A percentile compares a stretch with the other conserved stretches of the same genome.
These are phyloP conservation scores for Lachnellula willkommii DNA, from an alignment of 2,329 filamentous ascomycete species.

Conservation along the genomic window DNA sequence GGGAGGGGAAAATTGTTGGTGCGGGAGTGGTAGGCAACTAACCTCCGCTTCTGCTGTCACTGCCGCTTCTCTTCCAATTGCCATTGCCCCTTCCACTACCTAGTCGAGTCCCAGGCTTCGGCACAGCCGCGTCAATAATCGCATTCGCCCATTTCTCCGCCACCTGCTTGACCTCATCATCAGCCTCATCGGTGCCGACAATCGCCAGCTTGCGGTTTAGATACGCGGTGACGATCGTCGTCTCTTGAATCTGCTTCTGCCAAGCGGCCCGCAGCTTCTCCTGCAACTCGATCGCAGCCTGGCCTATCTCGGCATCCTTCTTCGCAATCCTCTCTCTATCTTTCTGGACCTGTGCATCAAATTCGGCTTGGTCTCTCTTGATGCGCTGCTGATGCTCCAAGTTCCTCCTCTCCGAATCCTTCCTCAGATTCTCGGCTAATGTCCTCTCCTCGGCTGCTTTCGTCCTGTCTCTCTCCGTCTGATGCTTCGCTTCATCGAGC, in stretches of 20 bases:
- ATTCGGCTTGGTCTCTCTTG: not conserved
- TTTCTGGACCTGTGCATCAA: not conserved
- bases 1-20: too few relatives aligned
- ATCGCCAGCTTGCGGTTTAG: slow-evolving; percentile 1
- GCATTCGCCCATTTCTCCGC: not conserved
- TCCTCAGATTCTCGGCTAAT: not conserved
- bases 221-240: slow-evolving; percentile 5
- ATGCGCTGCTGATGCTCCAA: not conserved
- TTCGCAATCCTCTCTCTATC: not conserved
- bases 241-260: slow-evolving; percentile 12
- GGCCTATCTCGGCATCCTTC: not conserved
- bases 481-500: too few relatives aligned
- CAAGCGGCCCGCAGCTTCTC: slow-evolving; percentile 7
- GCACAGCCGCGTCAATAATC: not conserved
- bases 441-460: not conserved
- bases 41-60: too few relatives aligned
- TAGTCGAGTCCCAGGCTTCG: not conserved
- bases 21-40: too few relatives aligned
- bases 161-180: not conserved
- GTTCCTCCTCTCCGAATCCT: not conserved
- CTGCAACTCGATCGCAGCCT: not conserved
- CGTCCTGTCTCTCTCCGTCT: not conserved
- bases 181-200: not conserved
- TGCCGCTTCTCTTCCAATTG: too few relatives aligned
- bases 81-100: too few relatives aligned